Base-by-base conservation (phyloP, 768 basidiomycete genomes). In the Naganishia onofrii region DNA sequence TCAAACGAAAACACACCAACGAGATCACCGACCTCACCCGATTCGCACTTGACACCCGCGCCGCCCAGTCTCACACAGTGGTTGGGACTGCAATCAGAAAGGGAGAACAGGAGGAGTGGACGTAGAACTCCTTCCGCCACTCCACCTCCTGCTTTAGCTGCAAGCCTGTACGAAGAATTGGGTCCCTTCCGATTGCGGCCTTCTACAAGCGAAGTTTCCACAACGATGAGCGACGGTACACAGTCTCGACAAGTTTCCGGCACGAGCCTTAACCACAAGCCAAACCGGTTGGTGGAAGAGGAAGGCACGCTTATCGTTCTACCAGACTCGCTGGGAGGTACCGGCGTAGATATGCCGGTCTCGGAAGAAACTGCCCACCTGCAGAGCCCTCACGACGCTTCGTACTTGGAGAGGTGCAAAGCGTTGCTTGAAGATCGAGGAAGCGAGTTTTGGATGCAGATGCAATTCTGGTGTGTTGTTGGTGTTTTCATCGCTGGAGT, bases 381-480 rank as follows among this genome's bases (percentile, higher is more conserved):
- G 23, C 2, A 44, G 42, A 42, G 42, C 17, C 38, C 9, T 19
- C 31, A 42, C n/a, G 19, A 42, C 46, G n/a, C 60, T n/a, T n/a
- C 48, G 21, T 51, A 51, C 48, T 51, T 63, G 38, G 60, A 63
- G 23, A 38, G 38, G 1, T 63, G 38, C 60, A 63, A 63, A 21
- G 60, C 60, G 23, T 10, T 63, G 12, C 6, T 63, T 15, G 60
- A 63, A 29, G 60, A 63, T 42, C 60, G 38, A 2, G 42, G 60
- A 1, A 28, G 36, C 60, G 60, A 63, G 13, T 63, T 63, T 28
- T 63, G 60, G 60, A 13, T 44, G 60, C 60, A 63, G 42, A 42
- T 44, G 21, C 60, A 63, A n/a, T 63, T 63, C 38, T 63, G 60
- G 60, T 63, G 60, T 44, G 60, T 63, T 12, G 60, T 63, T 26